phyloP scores from a whole-genome alignment of 2,329 filamentous ascomycete genomes.

The Diaporthe sp. region DNA sequence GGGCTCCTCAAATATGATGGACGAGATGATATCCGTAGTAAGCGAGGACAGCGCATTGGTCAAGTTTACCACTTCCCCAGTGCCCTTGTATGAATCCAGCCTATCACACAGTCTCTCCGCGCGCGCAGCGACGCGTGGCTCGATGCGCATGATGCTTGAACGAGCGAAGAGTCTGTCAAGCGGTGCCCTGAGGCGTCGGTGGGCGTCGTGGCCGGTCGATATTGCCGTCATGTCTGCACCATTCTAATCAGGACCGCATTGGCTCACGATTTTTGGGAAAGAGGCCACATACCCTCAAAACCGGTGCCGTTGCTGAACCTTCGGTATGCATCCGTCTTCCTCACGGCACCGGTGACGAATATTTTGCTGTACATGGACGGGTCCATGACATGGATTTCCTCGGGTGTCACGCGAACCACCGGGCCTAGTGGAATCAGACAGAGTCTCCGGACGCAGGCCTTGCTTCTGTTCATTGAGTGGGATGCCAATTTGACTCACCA shows the following conservation, averaged over 20 bases:
- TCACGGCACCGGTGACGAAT: background rate
- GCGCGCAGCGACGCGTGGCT: background rate
- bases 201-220: background rate
- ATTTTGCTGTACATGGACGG: background rate
- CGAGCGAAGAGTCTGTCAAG: background rate
- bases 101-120: background rate
- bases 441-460: background rate
- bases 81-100: background rate
- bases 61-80: background rate
- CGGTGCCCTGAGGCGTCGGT: background rate
- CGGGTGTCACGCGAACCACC: background rate
- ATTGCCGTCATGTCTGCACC: background rate
- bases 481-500: background rate
- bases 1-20: background rate
- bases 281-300: background rate
- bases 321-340: background rate
- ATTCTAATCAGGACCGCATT: background rate
- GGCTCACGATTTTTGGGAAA: background rate
- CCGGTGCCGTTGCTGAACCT: background rate
- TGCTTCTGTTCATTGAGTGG: too few species aligned
- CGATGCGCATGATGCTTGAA: background rate
- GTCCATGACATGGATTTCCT: slow-evolving; percentile 4
- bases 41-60: background rate
- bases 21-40: background rate
- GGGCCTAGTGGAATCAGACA: background rate